Percentiles rank a stretch among this genome's conserved stretches.
phyloP scores from a whole-genome alignment of 2,329 filamentous ascomycete genomes.

The Botrytis fabae region DNA sequence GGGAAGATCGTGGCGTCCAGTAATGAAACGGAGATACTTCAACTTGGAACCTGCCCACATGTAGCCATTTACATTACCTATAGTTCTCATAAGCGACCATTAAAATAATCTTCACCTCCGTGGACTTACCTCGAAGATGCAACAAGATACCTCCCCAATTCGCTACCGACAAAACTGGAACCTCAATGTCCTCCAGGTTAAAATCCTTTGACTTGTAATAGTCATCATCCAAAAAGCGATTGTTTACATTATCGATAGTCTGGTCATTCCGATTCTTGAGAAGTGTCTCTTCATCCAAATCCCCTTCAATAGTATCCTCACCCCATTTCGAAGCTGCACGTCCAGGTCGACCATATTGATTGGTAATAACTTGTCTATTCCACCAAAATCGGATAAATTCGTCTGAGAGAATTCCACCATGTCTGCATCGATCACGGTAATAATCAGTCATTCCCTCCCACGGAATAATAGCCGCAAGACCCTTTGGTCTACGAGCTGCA shows the following conservation, averaged over 20 bases:
- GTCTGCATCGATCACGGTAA: conserved; percentile 49
- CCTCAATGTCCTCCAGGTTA: neutral
- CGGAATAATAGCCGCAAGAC: neutral
- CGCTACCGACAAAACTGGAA: neutral
- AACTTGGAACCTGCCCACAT: conserved; percentile 61
- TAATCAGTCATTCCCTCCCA: neutral
- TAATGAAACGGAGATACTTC: conserved; percentile 70
- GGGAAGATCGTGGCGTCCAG: conserved; percentile 68
- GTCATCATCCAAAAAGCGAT: neutral
- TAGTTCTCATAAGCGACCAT: neutral
- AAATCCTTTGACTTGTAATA: neutral
- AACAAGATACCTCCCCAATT: neutral
- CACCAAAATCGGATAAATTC: neutral
- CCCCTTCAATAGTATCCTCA: neutral
- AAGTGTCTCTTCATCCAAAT: neutral
- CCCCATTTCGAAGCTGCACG: neutral
- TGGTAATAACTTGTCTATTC: neutral
- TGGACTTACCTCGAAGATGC: neutral
- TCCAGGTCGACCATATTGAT: neutral
- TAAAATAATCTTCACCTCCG: neutral
- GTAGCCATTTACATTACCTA: neutral
- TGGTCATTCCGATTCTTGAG: neutral
- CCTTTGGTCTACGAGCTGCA: conserved; percentile 44
- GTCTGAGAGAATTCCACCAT: conserved; percentile 58
- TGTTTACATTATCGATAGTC: neutral